Evolutionary conservation across 179 eudicot genomes (phyloP).

Genomic region (Camellia oleifera): DNA sequence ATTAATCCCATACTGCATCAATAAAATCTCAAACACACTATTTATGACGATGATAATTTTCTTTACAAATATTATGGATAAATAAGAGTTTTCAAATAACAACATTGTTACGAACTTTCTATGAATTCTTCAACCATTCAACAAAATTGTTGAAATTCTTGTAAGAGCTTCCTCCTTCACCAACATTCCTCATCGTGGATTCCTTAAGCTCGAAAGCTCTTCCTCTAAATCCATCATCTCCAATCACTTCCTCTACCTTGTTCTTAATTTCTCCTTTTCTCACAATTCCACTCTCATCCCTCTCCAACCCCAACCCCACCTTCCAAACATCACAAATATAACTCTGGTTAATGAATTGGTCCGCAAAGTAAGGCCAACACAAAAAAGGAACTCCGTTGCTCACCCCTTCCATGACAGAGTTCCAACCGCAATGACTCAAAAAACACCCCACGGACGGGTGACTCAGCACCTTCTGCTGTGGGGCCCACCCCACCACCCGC

Average conservation of each 20-base stretch:
- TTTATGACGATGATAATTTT: too few species aligned
- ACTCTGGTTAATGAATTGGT: slow-evolving; percentile 19
- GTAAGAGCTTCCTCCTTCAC: slow-evolving; percentile 19
- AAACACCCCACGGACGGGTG: slow-evolving; percentile 25
- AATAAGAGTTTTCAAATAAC: too few species aligned
- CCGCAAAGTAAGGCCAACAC: slow-evolving; percentile 28
- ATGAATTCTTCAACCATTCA: slow-evolving; percentile 13
- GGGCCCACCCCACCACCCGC: slow-evolving; percentile 21
- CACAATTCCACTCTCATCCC: slow-evolving; percentile 12
- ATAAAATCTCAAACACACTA: too few species aligned
- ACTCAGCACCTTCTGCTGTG: slow-evolving; percentile 19
- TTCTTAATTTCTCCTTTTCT: slow-evolving; percentile 12
- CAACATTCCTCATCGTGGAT: background rate
- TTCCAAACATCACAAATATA: slow-evolving; percentile 26
- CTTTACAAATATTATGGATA: too few species aligned
- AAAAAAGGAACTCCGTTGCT: slow-evolving; percentile 27
- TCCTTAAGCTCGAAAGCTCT: slow-evolving; percentile 18
- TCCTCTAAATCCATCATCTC: background rate
- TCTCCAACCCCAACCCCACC: slow-evolving; percentile 18
- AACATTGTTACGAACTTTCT: background rate
- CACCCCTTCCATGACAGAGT: slow-evolving; percentile 17
- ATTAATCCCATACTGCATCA: too few species aligned
- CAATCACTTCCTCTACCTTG: slow-evolving; percentile 17
- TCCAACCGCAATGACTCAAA: slow-evolving; percentile 26
- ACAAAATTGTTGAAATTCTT: slow-evolving; percentile 15